Percentiles rank a stretch among this genome's conserved stretches.
Conservation (phyloP, 176 grass and related monocot species). For the Carex littledalei region DNA sequence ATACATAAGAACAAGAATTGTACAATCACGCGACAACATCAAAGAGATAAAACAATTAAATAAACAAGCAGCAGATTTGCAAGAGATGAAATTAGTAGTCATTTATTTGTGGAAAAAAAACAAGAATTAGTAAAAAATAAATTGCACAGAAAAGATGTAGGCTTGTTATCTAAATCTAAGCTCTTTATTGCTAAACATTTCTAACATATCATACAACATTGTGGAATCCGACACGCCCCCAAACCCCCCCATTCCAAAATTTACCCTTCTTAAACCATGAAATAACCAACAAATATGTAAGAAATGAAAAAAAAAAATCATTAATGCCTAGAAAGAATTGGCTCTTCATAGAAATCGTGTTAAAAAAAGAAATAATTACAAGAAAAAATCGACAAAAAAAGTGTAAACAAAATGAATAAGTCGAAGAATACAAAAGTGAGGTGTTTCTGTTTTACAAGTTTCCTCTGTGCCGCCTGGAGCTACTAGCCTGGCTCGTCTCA, state of each 20-base stretch:
- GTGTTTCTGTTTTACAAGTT: slow-evolving; percentile 45
- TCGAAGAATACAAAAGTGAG: slow-evolving; percentile 25
- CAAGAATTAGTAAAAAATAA: background rate
- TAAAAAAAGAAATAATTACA: slow-evolving; percentile 96
- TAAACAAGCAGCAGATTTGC: background rate
- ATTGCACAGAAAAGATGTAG: background rate
- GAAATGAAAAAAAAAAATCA: slow-evolving; percentile 52
- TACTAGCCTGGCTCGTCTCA: slow-evolving; percentile 60
- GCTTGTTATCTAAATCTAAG: slow-evolving; percentile 14
- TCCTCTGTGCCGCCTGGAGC: slow-evolving; percentile 35
- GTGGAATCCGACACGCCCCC: background rate
- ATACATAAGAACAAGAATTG: no score
- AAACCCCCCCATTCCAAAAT: background rate
- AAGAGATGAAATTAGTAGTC: background rate
- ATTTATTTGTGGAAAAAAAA: background rate
- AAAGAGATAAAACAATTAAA: background rate
- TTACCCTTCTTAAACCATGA: background rate
- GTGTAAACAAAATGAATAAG: slow-evolving; percentile 45
- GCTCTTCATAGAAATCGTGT: slow-evolving; percentile 39
- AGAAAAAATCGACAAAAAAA: slow-evolving; percentile 59
- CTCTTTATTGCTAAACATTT: slow-evolving; percentile 16
- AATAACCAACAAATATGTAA: slow-evolving; percentile 8
- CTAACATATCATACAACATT: slow-evolving; percentile 7
- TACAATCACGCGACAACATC: background rate
- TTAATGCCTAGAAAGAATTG: slow-evolving; percentile 49